Evolutionary conservation across 2,329 filamentous ascomycete species (phyloP), one percentile per base, ranked within the genome.

Genomic region (Cladorrhinum sp.): DNA sequence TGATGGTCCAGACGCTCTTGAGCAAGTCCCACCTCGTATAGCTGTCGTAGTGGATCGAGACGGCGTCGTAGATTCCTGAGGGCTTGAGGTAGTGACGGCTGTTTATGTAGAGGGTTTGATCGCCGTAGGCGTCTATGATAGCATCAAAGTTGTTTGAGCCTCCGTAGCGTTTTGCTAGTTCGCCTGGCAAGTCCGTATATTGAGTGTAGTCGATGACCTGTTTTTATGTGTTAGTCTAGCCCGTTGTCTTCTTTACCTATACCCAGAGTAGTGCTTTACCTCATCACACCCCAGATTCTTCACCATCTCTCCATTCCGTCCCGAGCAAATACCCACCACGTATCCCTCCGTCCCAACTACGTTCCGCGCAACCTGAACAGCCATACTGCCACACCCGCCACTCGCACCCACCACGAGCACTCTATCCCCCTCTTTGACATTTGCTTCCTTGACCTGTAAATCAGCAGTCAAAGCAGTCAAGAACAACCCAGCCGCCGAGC

Each of bases 391-490:
- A 6, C 82, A 75, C 22, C 79, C 80, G 0, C 81, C 80, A 64
- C 79, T 81, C 12, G 78, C 81, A 1, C 78, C 81, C 60, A 81
- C 78, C 8, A 83, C 72, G 32, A 83, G 67, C 32, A 82, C 77
- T 2, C 74, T 64, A 32, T 70, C 63, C 3, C 68, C 68, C 2
- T 13, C 5, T 52, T 51, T 50, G 4, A 74, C 38, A 1, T 56
- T 41, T 0, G 70, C 66, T 38, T 70, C 67, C 8, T 60, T 63
- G 45, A 74, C 45, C 54, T 72, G 58, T 12, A 71, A 56, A n/a
- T 64, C 56, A 1, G 71, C 72, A 13, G 74, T 76, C 65, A 75
- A 74, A 7, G 71, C 74, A 0, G 71, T 67, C 12, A 75, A 65
- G 16, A 75, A 71, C 25, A 76, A 55, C 25, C 74, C 74, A 2